A percentile compares a stretch with the other conserved stretches of the same genome.
phyloP scores from a whole-genome alignment of 352 stramenopile genomes.

The Globisporangium spiculum region DNA sequence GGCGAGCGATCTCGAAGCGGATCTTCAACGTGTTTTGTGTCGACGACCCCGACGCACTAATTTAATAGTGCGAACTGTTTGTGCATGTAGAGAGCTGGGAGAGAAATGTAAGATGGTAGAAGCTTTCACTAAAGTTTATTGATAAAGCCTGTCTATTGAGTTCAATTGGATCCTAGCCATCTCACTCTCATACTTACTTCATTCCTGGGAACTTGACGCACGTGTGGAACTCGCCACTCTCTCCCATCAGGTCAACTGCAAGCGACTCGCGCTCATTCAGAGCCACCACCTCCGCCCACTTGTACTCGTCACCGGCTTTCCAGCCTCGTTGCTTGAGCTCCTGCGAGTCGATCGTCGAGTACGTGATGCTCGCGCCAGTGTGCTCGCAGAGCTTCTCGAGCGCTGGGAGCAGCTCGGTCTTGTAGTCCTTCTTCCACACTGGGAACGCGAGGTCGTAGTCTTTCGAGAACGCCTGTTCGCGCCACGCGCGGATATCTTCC shows the following conservation, averaged over 20 bases:
- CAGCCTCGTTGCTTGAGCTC: conserved; percentile 18
- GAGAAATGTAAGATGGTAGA: no score
- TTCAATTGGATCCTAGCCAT: not conserved
- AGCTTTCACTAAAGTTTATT: no score
- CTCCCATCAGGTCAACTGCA: conserved; percentile 79
- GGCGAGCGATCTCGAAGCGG: conserved; percentile 46
- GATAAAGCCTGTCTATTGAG: not conserved
- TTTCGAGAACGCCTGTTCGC: conserved; percentile 53
- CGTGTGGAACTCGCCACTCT: conserved; percentile 90
- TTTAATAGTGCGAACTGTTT: conserved; percentile 19
- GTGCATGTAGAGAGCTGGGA: not conserved
- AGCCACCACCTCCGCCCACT: conserved; percentile 27
- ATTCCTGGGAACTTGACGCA: conserved; percentile 74
- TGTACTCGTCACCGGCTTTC: conserved; percentile 41
- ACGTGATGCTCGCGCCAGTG: conserved; percentile 35
- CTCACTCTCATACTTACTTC: conserved; percentile 19
- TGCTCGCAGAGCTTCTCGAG: conserved; percentile 50
- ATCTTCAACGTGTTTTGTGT: conserved; percentile 60
- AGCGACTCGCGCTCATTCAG: conserved; percentile 21
- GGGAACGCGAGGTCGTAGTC: conserved; percentile 69
- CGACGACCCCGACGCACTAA: conserved; percentile 29
- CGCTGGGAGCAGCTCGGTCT: conserved; percentile 59
- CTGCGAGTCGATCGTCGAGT: conserved; percentile 59
- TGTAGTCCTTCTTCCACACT: conserved; percentile 68
- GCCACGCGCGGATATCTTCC: conserved; percentile 79